These are phyloP conservation scores for Penicillium brevicompactum DNA, from an alignment of 2,329 filamentous ascomycete genomes.

Conservation along the genomic window DNA sequence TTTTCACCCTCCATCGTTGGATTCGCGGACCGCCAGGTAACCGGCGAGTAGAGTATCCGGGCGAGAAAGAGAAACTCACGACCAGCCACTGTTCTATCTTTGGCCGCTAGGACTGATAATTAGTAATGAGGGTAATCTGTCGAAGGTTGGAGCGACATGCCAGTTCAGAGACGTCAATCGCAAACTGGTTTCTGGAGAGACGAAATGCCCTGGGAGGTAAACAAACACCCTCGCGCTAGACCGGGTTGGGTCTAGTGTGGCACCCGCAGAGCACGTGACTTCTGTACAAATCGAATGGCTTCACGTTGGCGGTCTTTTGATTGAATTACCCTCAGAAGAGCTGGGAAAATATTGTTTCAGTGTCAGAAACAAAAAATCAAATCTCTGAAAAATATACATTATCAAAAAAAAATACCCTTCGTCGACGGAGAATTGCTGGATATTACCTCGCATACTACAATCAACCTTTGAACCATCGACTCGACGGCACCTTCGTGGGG, in stretches of 20 bases:
- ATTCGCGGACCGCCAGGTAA: slow-evolving; percentile 25
- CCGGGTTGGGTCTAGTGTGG: slow-evolving; percentile 2
- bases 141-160: slow-evolving; percentile 1
- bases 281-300: slow-evolving; percentile 10
- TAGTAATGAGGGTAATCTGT: background rate
- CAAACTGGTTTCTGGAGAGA: slow-evolving; percentile 17
- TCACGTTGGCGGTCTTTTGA: background rate
- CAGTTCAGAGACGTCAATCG: slow-evolving; percentile 1
- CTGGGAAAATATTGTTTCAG: too few relatives aligned
- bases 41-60: slow-evolving; percentile 26
- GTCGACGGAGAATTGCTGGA: too few relatives aligned
- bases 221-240: slow-evolving; percentile 29
- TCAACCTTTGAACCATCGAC: background rate
- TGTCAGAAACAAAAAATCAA: too few relatives aligned
- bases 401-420: too few relatives aligned
- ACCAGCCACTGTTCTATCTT: slow-evolving; percentile 24
- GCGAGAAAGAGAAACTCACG: slow-evolving; percentile 26
- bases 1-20: slow-evolving; percentile 38
- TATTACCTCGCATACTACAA: background rate
- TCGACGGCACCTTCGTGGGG: slow-evolving; percentile 6
- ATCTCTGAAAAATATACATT: too few relatives aligned
- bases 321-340: slow-evolving; percentile 12
- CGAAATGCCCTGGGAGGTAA: slow-evolving; percentile 27
- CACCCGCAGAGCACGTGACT: background rate
- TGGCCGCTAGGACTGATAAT: slow-evolving; percentile 1